These are phyloP conservation scores for Fraxinus sp. DNA, from an alignment of 305 asterid species.

Conservation along the genomic window DNA sequence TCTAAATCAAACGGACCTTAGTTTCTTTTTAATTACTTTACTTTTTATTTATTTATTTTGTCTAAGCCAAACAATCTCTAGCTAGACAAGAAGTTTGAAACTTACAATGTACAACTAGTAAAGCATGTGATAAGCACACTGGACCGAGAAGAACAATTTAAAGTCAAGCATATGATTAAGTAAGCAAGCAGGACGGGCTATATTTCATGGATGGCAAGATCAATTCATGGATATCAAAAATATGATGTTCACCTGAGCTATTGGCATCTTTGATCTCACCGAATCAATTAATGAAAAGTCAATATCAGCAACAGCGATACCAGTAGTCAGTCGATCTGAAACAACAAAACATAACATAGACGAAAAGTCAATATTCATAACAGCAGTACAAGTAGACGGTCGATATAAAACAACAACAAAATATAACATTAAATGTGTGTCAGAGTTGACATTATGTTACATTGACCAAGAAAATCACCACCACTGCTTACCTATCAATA, in stretches of 20 bases:
- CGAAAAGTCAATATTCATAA: constrained; percentile 73
- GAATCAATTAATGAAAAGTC: constrained; percentile 62
- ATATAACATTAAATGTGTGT: not conserved
- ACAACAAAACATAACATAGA: constrained; percentile 3
- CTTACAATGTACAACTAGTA: not conserved
- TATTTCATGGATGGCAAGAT: not conserved
- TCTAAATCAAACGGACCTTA: not conserved
- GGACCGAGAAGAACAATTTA: not conserved
- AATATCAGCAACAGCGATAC: constrained; percentile 81
- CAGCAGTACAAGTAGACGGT: constrained; percentile 64
- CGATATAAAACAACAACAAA: constrained; percentile 45
- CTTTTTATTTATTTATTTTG: not conserved
- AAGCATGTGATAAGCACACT: not conserved
- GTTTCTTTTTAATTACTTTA: not conserved
- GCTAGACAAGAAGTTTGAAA: not conserved
- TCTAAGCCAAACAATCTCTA: not conserved
- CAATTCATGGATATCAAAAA: not conserved
- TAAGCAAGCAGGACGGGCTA: not conserved
- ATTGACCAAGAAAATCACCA: not conserved
- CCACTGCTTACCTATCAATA: not conserved
- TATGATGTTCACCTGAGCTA: constrained; percentile 35
- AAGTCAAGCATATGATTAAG: not conserved
- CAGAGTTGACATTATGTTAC: not conserved
- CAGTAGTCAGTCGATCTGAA: constrained; percentile 71
- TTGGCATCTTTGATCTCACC: constrained; percentile 82